Percentiles rank a stretch among this genome's conserved stretches.
Evolutionary conservation across 1,139 yeast genomes (phyloP).

Genomic region (Geotrichum europaeum): DNA sequence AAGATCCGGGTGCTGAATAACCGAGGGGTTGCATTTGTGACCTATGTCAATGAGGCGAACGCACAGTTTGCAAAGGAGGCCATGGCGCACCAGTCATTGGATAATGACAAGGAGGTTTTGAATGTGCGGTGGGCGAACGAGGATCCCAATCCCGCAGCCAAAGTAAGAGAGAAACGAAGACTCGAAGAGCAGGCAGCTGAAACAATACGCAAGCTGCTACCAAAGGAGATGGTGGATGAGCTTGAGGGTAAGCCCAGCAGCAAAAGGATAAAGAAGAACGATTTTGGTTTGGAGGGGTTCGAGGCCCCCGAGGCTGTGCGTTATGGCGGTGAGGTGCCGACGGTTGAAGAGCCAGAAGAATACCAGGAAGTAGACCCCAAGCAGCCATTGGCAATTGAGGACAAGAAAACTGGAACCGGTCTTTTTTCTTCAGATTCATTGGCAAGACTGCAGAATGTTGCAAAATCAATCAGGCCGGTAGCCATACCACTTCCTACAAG

Average conservation of each 20-base stretch:
- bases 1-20: conserved; percentile 52
- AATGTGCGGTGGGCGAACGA: conserved; percentile 85
- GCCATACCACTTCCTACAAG: neutral
- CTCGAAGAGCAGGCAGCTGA: conserved; percentile 39
- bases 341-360: neutral
- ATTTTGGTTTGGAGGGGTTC: conserved; percentile 25
- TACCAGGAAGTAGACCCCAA: neutral
- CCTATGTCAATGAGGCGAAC: conserved; percentile 57
- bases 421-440: conserved; percentile 8
- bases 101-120: conserved; percentile 52
- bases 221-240: conserved; percentile 28
- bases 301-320: conserved; percentile 26
- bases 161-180: conserved; percentile 41
- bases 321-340: conserved; percentile 18
- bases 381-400: neutral
- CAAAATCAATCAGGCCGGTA: neutral
- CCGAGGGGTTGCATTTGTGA: conserved; percentile 75
- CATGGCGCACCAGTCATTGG: conserved; percentile 74
- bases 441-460: neutral
- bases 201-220: conserved; percentile 34
- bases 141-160: conserved; percentile 74
- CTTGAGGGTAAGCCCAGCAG: conserved; percentile 23
- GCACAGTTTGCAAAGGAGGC: conserved; percentile 96
- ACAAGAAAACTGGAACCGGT: neutral
- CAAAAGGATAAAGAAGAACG: conserved; percentile 1